Percentiles rank a stretch among this genome's conserved stretches.
These are phyloP conservation scores for Passiflora organensis DNA, from an alignment of 345 rosid species.

Conservation along the genomic window DNA sequence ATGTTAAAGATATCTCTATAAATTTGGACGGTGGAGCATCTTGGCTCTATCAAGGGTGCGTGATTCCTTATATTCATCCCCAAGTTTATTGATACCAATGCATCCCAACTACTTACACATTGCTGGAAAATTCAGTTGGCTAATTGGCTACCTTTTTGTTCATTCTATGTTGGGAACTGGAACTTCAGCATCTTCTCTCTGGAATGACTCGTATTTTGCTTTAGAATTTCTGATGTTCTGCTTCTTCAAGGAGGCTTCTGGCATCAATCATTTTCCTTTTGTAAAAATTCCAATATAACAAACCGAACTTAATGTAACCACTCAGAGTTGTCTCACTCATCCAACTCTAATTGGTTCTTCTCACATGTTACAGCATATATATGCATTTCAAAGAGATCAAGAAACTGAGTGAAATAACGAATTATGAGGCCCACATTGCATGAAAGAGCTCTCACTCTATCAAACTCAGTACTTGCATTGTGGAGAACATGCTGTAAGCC, in stretches of 20 bases:
- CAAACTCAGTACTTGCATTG: no score
- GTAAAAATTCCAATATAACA: no score
- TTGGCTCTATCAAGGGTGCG: constrained; percentile 98
- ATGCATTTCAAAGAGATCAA: no score
- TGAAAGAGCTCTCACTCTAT: no score
- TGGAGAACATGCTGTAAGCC: no score
- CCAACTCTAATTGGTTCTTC: no score
- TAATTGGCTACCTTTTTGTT: not conserved
- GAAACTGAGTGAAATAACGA: no score
- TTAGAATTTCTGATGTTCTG: not conserved
- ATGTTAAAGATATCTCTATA: constrained; percentile 62
- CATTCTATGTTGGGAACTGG: not conserved
- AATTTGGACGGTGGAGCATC: constrained; percentile 89
- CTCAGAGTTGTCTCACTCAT: no score
- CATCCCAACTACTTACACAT: not conserved
- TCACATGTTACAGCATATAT: not conserved
- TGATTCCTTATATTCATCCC: not conserved
- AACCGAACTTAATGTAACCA: no score
- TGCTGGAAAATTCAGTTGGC: not conserved
- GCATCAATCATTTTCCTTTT: no score
- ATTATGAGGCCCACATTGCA: no score
- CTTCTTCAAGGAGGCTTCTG: no score
- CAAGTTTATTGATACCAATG: not conserved
- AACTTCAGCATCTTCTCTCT: not conserved
- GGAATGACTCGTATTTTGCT: not conserved